phyloP scores from a whole-genome alignment of 768 basidiomycete genomes.

The Psilocybe cubensis region DNA sequence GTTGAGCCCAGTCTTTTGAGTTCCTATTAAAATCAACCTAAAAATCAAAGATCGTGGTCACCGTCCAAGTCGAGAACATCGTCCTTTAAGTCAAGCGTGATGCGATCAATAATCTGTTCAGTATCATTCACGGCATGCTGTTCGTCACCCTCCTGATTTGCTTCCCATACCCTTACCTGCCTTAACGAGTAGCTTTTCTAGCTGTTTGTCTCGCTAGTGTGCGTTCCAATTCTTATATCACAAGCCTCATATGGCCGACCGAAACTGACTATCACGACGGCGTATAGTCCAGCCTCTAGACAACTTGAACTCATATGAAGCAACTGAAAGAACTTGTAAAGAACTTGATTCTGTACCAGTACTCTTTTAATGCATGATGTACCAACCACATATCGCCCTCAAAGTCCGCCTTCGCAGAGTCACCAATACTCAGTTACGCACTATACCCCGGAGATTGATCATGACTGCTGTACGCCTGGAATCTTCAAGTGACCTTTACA shows the following conservation, averaged over 20 bases:
- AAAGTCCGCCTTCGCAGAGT: constrained; percentile 64
- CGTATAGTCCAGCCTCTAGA: constrained; percentile 91
- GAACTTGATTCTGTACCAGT: constrained; percentile 88
- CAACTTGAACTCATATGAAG: constrained; percentile 83
- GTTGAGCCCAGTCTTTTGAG: too few species aligned
- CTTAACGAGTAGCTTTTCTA: too few species aligned
- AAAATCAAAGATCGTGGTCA: too few species aligned
- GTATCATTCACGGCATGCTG: too few species aligned
- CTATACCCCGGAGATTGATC: constrained; percentile 76
- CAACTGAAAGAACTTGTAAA: constrained; percentile 75
- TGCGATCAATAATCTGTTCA: too few species aligned
- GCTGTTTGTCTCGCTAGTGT: too few species aligned
- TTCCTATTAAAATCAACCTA: too few species aligned
- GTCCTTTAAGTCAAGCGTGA: too few species aligned
- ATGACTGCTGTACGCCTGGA: constrained; percentile 82
- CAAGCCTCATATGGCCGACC: background rate
- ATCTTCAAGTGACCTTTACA: constrained; percentile 97
- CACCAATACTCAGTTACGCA: constrained; percentile 96
- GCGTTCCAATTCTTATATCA: background rate
- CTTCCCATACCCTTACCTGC: too few species aligned
- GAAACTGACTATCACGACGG: constrained; percentile 14
- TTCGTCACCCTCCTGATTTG: too few species aligned
- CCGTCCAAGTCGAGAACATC: too few species aligned
- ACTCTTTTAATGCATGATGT: constrained; percentile 96
- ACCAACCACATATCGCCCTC: constrained; percentile 90